Conservation (phyloP, 495 filamentous ascomycete genomes). For the Aspergillus cristatus region DNA sequence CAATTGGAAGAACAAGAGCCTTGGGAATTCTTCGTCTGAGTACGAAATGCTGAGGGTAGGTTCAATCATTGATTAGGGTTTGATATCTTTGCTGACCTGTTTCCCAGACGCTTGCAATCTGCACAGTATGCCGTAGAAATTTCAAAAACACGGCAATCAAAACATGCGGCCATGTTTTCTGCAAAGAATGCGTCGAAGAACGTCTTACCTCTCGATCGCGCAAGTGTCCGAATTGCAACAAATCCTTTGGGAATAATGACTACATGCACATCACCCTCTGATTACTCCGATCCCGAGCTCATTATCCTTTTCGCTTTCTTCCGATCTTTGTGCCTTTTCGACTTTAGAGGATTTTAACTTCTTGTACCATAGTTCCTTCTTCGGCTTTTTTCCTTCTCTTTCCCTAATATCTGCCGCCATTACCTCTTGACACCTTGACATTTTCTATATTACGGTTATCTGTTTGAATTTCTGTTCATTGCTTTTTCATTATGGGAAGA, state of each 20-base stretch:
- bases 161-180: constrained; percentile 95
- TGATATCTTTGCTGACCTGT: constrained; percentile 25
- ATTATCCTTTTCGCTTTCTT: constrained; percentile 3
- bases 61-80: constrained; percentile 8
- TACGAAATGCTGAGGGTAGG: constrained; percentile 77
- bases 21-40: constrained; percentile 70
- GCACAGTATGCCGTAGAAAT: constrained; percentile 77
- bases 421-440: constrained; percentile 1
- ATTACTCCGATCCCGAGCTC: constrained; percentile 27
- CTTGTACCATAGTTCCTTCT: constrained; percentile 7
- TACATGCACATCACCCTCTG: constrained; percentile 58
- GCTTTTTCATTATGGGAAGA: constrained; percentile 22
- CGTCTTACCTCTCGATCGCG: constrained; percentile 77
- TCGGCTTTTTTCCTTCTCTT: constrained; percentile 7
- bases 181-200: constrained; percentile 78
- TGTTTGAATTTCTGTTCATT: constrained; percentile 7
- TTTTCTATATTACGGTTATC: constrained; percentile 10
- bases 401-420: constrained; percentile 2
- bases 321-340: constrained; percentile 6
- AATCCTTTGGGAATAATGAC: constrained; percentile 82
- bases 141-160: constrained; percentile 92
- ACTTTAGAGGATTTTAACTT: constrained; percentile 4
- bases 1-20: constrained; percentile 69
- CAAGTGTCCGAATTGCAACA: constrained; percentile 90
- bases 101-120: constrained; percentile 70